Evolutionary conservation across 495 filamentous ascomycete genomes (phyloP), one percentile per base, ranked within the genome.

Genomic region (Bryoglossum gracile): DNA sequence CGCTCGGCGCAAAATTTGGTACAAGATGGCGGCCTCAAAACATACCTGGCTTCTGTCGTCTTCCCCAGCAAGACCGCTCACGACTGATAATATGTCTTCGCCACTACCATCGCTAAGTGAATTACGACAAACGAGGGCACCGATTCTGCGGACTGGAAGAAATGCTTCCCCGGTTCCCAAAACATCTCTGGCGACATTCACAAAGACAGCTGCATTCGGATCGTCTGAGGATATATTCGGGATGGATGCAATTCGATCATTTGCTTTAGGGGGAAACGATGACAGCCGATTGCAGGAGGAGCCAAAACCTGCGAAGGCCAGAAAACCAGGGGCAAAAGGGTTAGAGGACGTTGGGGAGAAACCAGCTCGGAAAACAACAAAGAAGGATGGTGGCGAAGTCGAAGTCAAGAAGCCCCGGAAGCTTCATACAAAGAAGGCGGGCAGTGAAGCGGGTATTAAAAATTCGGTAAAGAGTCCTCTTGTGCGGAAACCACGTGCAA

Each of bases 31-130:
- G 21, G 37, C 65, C 3, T 35, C 55, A 24, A 56, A n/a, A n/a
- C n/a, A 68, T 10, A 18, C 64, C 16, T 53, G 67, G n/a, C 43
- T 61, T 38, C 25, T 62, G 17, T 41, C 52, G 10, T 66, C 67
- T 11, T 69, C 72, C 32, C 69, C 69, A 0, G 45, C 53, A 3
- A 48, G 54, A 35, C 57, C 44, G 2, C 49, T 62, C 21, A 48
- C 60, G 5, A 48, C 62, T 5, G 39, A 61, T 25, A 32, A 63
- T 18, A 34, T 72, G 25, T 65, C 65, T 0, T 76, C 74, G 26
- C 35, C 40, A 18, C 53, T 75, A 1, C 72, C 72, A 9, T 66
- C 69, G 2, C 57, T 73, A 4, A 48, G 53, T 38, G 66, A 74
- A 2, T 51, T 72, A 22, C 41, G 70, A 5, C 56, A 63, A 4